Evolutionary conservation across 345 rosid genomes (phyloP).

Genomic region (Erucastrum elatum): DNA sequence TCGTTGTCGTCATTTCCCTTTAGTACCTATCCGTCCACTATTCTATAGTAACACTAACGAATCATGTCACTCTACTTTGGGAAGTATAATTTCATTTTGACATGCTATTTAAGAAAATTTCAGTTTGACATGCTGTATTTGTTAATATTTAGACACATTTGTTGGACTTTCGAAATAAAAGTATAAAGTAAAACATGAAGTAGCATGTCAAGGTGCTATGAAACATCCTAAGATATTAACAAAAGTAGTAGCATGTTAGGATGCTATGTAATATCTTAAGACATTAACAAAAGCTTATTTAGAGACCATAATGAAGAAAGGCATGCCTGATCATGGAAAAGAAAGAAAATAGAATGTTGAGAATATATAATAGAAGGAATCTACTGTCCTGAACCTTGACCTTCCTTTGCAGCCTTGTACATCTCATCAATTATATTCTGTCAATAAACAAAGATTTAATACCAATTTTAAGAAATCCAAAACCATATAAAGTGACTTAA

Average conservation of each 20-base stretch:
- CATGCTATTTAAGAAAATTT: not conserved
- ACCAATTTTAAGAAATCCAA: not conserved
- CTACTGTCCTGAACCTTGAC: slow-evolving; percentile 26
- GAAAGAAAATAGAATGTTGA: not conserved
- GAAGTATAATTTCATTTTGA: not conserved
- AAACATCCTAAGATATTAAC: not conserved
- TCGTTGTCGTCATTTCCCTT: not conserved
- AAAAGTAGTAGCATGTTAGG: not conserved
- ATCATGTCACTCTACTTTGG: not conserved
- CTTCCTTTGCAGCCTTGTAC: slow-evolving; percentile 31
- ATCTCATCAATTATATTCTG: slow-evolving; percentile 40
- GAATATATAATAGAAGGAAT: not conserved
- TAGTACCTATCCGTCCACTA: not conserved
- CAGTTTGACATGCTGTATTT: not conserved
- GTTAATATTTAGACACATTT: not conserved
- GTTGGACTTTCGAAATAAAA: not conserved
- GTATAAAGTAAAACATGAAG: not conserved
- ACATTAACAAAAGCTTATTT: slow-evolving; percentile 20
- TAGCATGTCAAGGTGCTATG: slow-evolving; percentile 22
- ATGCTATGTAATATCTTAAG: slow-evolving; percentile 1
- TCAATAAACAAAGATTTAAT: not conserved
- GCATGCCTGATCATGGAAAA: not conserved
- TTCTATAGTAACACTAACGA: not conserved
- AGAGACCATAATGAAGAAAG: not conserved
- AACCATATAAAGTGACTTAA: not conserved